Evolutionary conservation across 176 grass and related monocot genomes (phyloP).

Genomic region (Bromus sterilis): DNA sequence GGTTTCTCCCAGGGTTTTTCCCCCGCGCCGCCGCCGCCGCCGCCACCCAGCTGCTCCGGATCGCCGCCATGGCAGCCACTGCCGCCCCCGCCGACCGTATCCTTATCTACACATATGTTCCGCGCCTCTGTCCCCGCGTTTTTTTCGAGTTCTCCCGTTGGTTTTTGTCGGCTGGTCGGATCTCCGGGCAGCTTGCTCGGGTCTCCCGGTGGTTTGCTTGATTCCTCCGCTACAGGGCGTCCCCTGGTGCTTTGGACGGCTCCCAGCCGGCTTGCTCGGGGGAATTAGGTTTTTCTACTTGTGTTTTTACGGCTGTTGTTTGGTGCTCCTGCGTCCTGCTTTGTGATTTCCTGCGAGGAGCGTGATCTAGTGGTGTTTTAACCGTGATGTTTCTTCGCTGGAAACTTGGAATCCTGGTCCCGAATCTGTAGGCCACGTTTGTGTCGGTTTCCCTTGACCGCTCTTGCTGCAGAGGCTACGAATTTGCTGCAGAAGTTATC

Average conservation of each 20-base stretch:
- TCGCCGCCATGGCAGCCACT: slow-evolving; percentile 38
- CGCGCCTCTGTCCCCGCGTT: not conserved
- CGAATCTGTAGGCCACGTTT: not conserved
- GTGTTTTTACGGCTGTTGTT: not conserved
- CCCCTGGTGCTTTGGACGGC: not conserved
- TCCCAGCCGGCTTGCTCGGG: not conserved
- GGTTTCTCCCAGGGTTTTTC: slow-evolving; percentile 39
- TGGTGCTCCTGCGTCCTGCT: not conserved
- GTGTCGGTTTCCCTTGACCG: slow-evolving; percentile 37
- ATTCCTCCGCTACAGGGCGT: not conserved
- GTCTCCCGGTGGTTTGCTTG: slow-evolving; percentile 12
- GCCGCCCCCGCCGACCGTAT: slow-evolving; percentile 56
- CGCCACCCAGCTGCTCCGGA: not conserved
- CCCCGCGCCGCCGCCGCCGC: slow-evolving; percentile 8
- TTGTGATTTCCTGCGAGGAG: not conserved
- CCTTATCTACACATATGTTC: not conserved
- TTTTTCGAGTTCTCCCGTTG: not conserved
- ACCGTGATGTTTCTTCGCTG: not conserved
- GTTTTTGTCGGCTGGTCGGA: not conserved
- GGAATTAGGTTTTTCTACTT: not conserved
- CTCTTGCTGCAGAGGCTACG: slow-evolving; percentile 33
- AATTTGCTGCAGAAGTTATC: slow-evolving; percentile 67
- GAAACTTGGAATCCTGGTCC: not conserved
- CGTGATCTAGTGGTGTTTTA: not conserved
- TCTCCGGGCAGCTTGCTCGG: not conserved